Base-by-base conservation (phyloP, 306 rosid species). In the Prunus mongolica region DNA sequence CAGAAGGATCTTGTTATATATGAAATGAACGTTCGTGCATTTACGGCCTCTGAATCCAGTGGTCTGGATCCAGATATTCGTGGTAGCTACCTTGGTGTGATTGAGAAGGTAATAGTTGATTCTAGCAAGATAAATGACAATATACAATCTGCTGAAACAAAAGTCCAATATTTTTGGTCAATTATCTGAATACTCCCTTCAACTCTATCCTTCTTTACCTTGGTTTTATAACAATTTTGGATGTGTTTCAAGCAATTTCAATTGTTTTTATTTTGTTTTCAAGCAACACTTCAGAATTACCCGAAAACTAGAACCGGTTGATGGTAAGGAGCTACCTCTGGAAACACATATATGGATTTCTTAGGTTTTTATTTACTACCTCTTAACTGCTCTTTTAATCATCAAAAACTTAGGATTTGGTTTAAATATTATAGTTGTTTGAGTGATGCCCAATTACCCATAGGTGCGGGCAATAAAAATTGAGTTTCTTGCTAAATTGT, bases 1-100 rank as follows among this genome's bases (percentile, higher is more conserved):
- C 93, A 92, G 99, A 95, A 92, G 71, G 92, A 95, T 88, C 96
- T 95, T 87, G 93, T 92, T 76, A 84, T 95, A 68, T 95, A 95
- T 61, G 99, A 95, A 87, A 95, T 95, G 99, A 95, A 87, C 83
- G 88, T 95, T 51, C 97, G 97, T 52, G 97, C 93, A 75, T 92
- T 89, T 87, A 95, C 99, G 58, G 83, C 61, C 46, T 93, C 88
- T 84, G 92, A 90, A 80, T 95, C 99, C 80, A 95, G 97, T 83
- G 89, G 84, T 72, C 64, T 95, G 82, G 88, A 86, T 77, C 77
- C 81, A 74, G 80, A 80, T 58, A 82, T 87, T 73, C 87, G 89
- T 68, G 99, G 99, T 15, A 95, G 96, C 88, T 95, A 89, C 82
- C 90, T 92, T 78, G 99, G 99, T 79, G 83, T 95, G 69, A 88